Percentiles rank a stretch among this genome's conserved stretches.
Evolutionary conservation across 2,329 filamentous ascomycete species (phyloP).

Genomic region (Zymoseptoria passerinii): DNA sequence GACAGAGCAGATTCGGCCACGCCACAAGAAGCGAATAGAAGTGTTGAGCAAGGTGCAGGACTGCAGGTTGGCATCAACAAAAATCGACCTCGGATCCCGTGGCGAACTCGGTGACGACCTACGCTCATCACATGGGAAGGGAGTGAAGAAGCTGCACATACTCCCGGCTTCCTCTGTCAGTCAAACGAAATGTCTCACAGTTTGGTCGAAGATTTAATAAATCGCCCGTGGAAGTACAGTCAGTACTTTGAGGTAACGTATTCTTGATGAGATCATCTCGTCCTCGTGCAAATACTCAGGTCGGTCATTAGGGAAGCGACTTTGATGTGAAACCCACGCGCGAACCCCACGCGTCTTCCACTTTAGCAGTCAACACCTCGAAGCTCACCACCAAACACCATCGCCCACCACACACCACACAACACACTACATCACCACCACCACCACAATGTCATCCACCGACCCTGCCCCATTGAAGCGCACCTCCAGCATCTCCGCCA

Average conservation of each 20-base stretch:
- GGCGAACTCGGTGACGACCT: background rate
- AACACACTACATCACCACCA: background rate
- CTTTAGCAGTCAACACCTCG: background rate
- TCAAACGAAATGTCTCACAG: no score
- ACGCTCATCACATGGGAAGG: no score
- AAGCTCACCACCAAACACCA: background rate
- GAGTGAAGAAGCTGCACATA: no score
- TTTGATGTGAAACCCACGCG: no score
- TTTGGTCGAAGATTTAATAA: no score
- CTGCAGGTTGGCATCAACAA: background rate
- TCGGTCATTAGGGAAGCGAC: no score
- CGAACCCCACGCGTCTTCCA: background rate
- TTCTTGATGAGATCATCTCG: no score
- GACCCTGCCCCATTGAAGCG: constrained; percentile 1
- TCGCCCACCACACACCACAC: background rate
- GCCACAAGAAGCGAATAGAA: background rate
- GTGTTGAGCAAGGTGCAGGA: background rate
- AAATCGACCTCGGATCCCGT: background rate
- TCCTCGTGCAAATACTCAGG: no score
- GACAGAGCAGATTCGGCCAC: background rate
- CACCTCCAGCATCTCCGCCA: constrained; percentile 11
- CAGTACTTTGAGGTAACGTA: no score
- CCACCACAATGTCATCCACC: background rate
- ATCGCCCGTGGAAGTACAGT: no score
- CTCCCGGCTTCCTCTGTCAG: no score